These are phyloP conservation scores for Diplosphaera chodatii DNA, from an alignment of 139 green algal genomes.

Conservation along the genomic window DNA sequence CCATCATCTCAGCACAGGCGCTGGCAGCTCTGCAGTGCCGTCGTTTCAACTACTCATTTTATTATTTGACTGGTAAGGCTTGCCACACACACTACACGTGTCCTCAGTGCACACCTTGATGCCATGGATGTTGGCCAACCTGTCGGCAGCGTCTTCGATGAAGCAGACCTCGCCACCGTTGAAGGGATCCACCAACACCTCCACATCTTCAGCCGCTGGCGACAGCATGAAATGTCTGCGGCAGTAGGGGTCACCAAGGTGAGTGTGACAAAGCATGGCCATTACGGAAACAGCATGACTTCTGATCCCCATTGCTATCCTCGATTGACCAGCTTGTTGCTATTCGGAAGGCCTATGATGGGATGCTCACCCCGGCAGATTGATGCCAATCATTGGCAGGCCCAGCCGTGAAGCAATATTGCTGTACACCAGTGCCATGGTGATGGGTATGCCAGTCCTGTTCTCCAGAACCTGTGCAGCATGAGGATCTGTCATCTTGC, in stretches of 20 bases:
- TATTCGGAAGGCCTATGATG: no score
- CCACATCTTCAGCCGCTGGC: neutral
- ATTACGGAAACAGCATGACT: no score
- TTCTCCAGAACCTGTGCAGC: neutral
- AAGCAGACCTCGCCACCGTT: constrained; percentile 27
- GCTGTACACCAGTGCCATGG: constrained; percentile 32
- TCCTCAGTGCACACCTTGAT: neutral
- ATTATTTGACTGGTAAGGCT: no score
- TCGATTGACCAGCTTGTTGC: no score
- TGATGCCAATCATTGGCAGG: constrained; percentile 26
- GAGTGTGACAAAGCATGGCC: no score
- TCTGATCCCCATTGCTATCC: no score
- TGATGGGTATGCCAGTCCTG: constrained; percentile 37
- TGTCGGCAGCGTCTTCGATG: constrained; percentile 27
- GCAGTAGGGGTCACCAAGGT: no score
- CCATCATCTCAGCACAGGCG: no score
- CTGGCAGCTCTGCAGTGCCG: no score
- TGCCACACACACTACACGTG: no score
- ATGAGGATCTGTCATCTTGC: no score
- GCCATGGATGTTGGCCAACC: constrained; percentile 7
- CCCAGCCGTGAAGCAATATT: constrained; percentile 24
- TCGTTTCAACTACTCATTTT: no score
- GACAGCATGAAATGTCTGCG: constrained; percentile 34
- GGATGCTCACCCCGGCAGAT: constrained; percentile 19
- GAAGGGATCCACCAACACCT: constrained; percentile 7